phyloP scores from a whole-genome alignment of 371 early-diverging fungal genomes.

The Circinella umbellata region DNA sequence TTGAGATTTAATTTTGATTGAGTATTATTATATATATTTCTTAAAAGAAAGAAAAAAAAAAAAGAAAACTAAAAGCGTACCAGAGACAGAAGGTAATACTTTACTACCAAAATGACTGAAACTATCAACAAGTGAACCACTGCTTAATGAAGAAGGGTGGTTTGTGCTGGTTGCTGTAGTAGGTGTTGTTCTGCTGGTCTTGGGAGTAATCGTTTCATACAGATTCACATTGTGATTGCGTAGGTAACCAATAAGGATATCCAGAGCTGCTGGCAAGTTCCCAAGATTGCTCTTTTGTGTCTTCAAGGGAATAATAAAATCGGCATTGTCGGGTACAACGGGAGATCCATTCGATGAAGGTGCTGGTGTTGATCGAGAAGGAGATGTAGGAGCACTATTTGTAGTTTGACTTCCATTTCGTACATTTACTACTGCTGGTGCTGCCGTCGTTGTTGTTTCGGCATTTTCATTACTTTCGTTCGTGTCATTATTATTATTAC shows the following conservation, averaged over 20 bases:
- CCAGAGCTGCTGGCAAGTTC: constrained; percentile 22
- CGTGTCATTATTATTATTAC: too few species aligned
- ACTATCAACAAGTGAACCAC: constrained; percentile 21
- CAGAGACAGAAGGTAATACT: constrained; percentile 19
- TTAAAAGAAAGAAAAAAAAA: neutral
- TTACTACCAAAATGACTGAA: constrained; percentile 26
- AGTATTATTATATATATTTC: neutral
- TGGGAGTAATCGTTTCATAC: constrained; percentile 18
- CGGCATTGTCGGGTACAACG: constrained; percentile 4
- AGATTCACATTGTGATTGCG: constrained; percentile 21
- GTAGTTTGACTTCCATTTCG: constrained; percentile 9
- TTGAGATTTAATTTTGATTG: neutral
- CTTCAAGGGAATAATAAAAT: constrained; percentile 25
- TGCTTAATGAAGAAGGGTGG: neutral
- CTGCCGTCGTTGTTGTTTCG: constrained; percentile 10
- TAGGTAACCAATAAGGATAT: constrained; percentile 21
- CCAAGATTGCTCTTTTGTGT: constrained; percentile 19
- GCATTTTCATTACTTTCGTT: too few species aligned
- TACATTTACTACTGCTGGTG: constrained; percentile 21
- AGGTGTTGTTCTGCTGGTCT: constrained; percentile 21
- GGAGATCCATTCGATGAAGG: constrained; percentile 15
- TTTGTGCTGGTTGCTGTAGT: constrained; percentile 12
- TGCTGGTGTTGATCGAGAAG: constrained; percentile 21
- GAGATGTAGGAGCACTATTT: constrained; percentile 14
- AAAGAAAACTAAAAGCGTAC: constrained; percentile 2